These are phyloP conservation scores for Immersiella caudata DNA, from an alignment of 495 filamentous ascomycete species.

Conservation along the genomic window DNA sequence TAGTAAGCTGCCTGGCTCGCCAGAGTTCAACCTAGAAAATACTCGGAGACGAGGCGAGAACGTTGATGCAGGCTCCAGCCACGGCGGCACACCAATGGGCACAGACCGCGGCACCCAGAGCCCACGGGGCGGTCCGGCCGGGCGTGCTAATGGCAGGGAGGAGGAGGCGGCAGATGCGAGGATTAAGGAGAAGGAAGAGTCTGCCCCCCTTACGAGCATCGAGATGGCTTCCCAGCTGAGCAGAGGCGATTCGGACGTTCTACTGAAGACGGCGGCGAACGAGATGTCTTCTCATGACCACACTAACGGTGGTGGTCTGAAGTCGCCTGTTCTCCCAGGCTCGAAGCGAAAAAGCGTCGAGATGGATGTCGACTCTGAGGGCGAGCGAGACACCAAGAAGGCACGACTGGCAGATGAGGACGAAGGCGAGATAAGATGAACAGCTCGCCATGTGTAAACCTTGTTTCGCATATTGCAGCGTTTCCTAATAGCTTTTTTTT, in stretches of 20 bases:
- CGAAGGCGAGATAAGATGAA: conserved; percentile 31
- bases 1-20: conserved; percentile 45
- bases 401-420: conserved; percentile 25
- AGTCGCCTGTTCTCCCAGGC: conserved; percentile 25
- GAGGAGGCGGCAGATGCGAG: conserved; percentile 9
- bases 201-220: not conserved
- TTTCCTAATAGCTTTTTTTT: no score
- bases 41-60: conserved; percentile 50
- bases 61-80: conserved; percentile 29
- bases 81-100: conserved; percentile 29
- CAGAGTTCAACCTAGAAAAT: conserved; percentile 49
- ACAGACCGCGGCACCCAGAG: conserved; percentile 38
- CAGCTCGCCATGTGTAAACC: not conserved
- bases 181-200: conserved; percentile 22
- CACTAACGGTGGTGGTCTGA: conserved; percentile 33
- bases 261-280: conserved; percentile 53
- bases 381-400: conserved; percentile 30
- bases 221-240: conserved; percentile 32
- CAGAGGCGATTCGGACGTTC: conserved; percentile 49
- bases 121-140: conserved; percentile 17
- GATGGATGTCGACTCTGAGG: conserved; percentile 32
- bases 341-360: conserved; percentile 40
- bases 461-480: not conserved
- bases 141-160: not conserved
- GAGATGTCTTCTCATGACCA: conserved; percentile 43